Evolutionary conservation across 768 basidiomycete genomes (phyloP), one percentile per base, ranked within the genome.

Genomic region (Mycena galopus): DNA sequence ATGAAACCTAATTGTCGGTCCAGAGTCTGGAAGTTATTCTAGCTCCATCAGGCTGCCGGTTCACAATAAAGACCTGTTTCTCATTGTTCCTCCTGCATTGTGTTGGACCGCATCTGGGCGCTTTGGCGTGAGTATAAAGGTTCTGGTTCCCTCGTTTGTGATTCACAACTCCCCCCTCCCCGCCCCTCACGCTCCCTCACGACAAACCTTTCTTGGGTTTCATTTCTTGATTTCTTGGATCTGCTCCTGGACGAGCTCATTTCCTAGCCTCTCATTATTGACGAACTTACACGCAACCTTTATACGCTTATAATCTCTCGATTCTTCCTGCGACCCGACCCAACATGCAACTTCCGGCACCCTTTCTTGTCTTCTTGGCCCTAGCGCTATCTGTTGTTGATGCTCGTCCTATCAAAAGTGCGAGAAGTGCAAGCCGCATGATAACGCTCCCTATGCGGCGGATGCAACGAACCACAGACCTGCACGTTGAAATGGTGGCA

Each of bases 201-300:
- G n/a, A n/a, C n/a, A n/a, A n/a, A n/a, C 30, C 67, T 60, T 63
- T 67, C 62, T 57, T 62, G n/a, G 55, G 65, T 66, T 50, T 69
- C 64, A 65, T 59, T 70, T 32, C n/a, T 57, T 51, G 21, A 50
- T 42, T 66, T 67, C 59, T 66, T 71, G 57, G 66, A 30, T 73
- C 53, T 51, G 73, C 73, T 73, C 73, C 73, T 60, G 68, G 73
- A 23, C 72, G 73, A 73, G 73, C 73, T 61, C 57, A 47, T 44
- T 67, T 65, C 39, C 58, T 57, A 23, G n/a, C 37, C 71, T 57
- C 65, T 67, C 62, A 29, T 71, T 72, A 35, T 61, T 72, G 16
- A 66, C 71, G 65, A 67, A 72, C 11, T 27, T 62, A 25, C 14
- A 19, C 10, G 6, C n/a, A n/a, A n/a, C n/a, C n/a, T n/a, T 27